Percentiles rank a stretch among this genome's conserved stretches.
These are phyloP conservation scores for Chimonanthus salicifolius DNA, from an alignment of 164 flowering plant genomes.

Conservation along the genomic window DNA sequence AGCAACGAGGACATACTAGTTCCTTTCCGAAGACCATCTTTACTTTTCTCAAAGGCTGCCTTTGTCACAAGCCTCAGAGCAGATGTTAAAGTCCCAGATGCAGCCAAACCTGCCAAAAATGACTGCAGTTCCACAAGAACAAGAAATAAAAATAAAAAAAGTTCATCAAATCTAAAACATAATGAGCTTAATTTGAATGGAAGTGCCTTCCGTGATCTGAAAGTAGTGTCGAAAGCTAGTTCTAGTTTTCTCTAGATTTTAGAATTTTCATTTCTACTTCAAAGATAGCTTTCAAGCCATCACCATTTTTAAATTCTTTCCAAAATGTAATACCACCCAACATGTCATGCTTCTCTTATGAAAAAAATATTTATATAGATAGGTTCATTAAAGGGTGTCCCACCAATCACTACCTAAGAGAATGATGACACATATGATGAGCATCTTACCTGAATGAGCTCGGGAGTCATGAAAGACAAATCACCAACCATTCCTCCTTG, in stretches of 20 bases:
- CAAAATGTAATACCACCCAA: not conserved
- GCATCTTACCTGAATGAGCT: conserved; percentile 50
- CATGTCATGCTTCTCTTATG: not conserved
- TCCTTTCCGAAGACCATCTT: conserved; percentile 67
- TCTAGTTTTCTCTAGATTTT: not conserved
- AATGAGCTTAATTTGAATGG: not conserved
- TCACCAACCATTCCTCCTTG: conserved; percentile 89
- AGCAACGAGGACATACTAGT: conserved; percentile 33
- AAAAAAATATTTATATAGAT: too few relatives aligned
- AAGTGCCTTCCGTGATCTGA: not conserved
- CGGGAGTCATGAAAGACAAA: conserved; percentile 64
- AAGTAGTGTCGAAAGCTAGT: not conserved
- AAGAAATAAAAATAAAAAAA: not conserved
- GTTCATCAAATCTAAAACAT: too few relatives aligned
- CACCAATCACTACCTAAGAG: not conserved
- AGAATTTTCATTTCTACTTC: not conserved
- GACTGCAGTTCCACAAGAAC: conserved; percentile 37
- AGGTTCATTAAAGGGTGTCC: not conserved
- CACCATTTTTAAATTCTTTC: too few relatives aligned
- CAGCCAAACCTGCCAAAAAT: conserved; percentile 71
- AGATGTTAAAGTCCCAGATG: conserved; percentile 77
- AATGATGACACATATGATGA: not conserved
- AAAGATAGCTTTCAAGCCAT: not conserved
- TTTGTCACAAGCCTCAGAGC: conserved; percentile 58
- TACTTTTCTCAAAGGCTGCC: conserved; percentile 63